Percentiles rank a stretch among this genome's conserved stretches.
These are phyloP conservation scores for Erodium moschatum DNA, from an alignment of 441 rosid genomes.

Conservation along the genomic window DNA sequence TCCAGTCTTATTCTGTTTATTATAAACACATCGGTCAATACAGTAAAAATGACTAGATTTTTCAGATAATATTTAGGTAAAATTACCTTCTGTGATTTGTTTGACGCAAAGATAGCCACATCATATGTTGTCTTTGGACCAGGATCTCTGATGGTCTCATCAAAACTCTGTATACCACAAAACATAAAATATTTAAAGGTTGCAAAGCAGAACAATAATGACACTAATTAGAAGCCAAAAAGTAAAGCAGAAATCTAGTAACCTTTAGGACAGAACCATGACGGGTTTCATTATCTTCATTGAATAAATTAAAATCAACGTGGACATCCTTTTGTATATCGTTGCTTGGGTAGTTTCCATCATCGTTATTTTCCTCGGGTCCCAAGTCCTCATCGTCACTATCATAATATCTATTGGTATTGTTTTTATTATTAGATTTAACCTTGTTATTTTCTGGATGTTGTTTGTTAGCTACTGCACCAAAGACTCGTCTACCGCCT, in stretches of 20 bases:
- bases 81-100: constrained; percentile 65
- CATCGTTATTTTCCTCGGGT: constrained; percentile 29
- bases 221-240: constrained; percentile 5
- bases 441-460: constrained; percentile 27
- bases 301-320: constrained; percentile 26
- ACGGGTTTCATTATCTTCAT: constrained; percentile 31
- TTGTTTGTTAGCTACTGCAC: constrained; percentile 39
- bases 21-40: constrained; percentile 15
- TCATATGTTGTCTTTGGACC: constrained; percentile 68
- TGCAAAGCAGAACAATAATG: constrained; percentile 10
- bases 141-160: constrained; percentile 34
- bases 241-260: constrained; percentile 14
- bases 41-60: neutral
- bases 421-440: constrained; percentile 31
- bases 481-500: constrained; percentile 78
- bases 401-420: constrained; percentile 38
- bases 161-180: constrained; percentile 38
- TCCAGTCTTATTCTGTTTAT: constrained; percentile 44
- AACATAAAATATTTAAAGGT: constrained; percentile 12
- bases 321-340: constrained; percentile 27
- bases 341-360: constrained; percentile 23
- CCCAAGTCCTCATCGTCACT: constrained; percentile 47
- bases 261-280: constrained; percentile 43
- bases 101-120: constrained; percentile 63
- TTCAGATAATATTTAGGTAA: constrained; percentile 6